Percentiles rank a stretch among this genome's conserved stretches.
phyloP scores from a whole-genome alignment of 2,329 filamentous ascomycete species.

The Xylariaceae sp. region DNA sequence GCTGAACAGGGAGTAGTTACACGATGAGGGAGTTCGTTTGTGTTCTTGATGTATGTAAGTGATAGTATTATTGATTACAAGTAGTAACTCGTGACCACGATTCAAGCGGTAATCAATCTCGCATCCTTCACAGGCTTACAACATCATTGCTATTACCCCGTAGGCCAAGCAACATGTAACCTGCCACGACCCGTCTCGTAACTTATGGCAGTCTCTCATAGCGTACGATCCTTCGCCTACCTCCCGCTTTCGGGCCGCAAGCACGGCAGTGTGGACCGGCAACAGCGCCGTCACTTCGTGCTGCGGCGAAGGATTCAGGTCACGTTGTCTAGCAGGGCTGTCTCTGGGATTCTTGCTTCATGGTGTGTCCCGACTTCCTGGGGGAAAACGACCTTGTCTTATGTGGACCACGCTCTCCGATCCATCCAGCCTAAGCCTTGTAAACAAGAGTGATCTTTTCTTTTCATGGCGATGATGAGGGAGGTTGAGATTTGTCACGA shows the following conservation, averaged over 20 bases:
- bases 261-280: background rate
- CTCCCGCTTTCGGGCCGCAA: constrained; percentile 5
- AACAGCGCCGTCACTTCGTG: background rate
- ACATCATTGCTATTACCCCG: too few relatives aligned
- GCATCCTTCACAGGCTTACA: background rate
- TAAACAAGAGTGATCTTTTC: background rate
- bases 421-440: background rate
- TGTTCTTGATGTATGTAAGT: background rate
- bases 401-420: constrained; percentile 4
- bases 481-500: background rate
- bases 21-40: background rate
- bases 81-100: too few relatives aligned
- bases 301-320: constrained; percentile 3
- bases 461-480: background rate
- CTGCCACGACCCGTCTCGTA: background rate
- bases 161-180: background rate
- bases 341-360: background rate
- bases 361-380: too few relatives aligned
- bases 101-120: background rate
- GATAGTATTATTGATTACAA: too few relatives aligned
- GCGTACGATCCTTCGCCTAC: background rate
- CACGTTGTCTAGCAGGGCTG: constrained; percentile 4
- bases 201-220: background rate
- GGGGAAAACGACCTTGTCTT: background rate
- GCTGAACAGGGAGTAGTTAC: background rate